phyloP scores from a whole-genome alignment of 768 basidiomycete genomes.

The Xerocomellus intermedius region DNA sequence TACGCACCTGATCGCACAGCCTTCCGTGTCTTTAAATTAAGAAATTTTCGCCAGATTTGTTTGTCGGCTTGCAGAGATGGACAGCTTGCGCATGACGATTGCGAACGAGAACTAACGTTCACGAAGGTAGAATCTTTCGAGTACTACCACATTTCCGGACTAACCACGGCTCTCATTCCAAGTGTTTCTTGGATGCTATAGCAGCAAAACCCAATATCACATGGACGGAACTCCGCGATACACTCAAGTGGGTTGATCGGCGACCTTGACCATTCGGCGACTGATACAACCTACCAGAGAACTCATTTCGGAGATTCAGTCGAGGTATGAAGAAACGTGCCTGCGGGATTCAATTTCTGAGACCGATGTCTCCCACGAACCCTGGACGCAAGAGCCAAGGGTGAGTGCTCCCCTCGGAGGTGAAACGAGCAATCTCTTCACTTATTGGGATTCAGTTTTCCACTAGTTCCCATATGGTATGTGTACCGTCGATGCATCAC shows the following conservation, averaged over 20 bases:
- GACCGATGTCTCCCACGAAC: neutral
- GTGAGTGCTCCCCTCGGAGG: conserved; percentile 15
- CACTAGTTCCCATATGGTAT: conserved; percentile 13
- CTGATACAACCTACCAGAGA: conserved; percentile 4
- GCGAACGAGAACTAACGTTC: conserved; percentile 17
- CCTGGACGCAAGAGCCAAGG: conserved; percentile 20
- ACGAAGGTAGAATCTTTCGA: conserved; percentile 20
- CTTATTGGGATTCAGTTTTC: conserved; percentile 4
- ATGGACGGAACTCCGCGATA: conserved; percentile 21
- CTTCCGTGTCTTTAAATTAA: neutral
- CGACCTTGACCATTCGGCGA: neutral
- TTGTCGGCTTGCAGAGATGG: conserved; percentile 28
- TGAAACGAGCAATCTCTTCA: neutral
- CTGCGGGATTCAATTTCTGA: neutral
- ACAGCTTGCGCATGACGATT: conserved; percentile 25
- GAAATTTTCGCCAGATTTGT: conserved; percentile 15
- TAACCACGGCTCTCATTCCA: neutral
- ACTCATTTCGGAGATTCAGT: conserved; percentile 13
- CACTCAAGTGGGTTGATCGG: conserved; percentile 12
- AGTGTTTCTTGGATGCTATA: conserved; percentile 23
- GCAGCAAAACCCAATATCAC: conserved; percentile 8
- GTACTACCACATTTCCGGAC: neutral
- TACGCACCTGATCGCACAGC: neutral
- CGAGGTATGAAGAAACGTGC: conserved; percentile 8
- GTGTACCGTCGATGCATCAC: neutral